Conservation (phyloP, 2,329 filamentous ascomycete genomes). For the Sporothrix luriei region DNA sequence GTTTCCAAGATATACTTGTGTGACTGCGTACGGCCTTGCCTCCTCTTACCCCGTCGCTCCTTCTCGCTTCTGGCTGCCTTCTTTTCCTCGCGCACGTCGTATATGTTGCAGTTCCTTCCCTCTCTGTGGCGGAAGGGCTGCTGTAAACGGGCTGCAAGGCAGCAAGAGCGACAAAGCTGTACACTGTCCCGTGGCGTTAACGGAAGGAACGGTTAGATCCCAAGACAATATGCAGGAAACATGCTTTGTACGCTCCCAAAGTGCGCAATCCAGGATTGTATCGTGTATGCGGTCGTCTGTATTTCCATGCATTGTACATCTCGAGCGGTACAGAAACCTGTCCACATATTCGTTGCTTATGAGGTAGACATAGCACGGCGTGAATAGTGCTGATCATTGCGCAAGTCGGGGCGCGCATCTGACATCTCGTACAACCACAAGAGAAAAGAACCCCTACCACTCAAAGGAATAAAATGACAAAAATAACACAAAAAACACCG, state of each 20-base stretch:
- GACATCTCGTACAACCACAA: conserved; percentile 15
- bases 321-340: conserved; percentile 10
- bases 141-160: not conserved
- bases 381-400: conserved; percentile 22
- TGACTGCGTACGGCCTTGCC: not conserved
- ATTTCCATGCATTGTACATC: not conserved
- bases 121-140: not conserved
- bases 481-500: not conserved
- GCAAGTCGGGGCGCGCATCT: conserved; percentile 15
- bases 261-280: conserved; percentile 13
- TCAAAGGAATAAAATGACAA: no score
- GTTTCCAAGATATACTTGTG: conserved; percentile 13
- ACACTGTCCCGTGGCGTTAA: not conserved
- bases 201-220: conserved; percentile 7
- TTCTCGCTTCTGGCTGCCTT: conserved; percentile 15
- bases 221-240: conserved; percentile 4
- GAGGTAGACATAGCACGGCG: conserved; percentile 6
- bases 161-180: not conserved
- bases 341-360: not conserved
- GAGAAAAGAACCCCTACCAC: no score
- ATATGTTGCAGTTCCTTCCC: not conserved
- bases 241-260: not conserved
- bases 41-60: not conserved
- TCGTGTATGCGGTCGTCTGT: not conserved
- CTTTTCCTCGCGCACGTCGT: not conserved